These are phyloP conservation scores for Podosphaera leucotricha DNA, from an alignment of 2,329 filamentous ascomycete genomes.

Conservation along the genomic window DNA sequence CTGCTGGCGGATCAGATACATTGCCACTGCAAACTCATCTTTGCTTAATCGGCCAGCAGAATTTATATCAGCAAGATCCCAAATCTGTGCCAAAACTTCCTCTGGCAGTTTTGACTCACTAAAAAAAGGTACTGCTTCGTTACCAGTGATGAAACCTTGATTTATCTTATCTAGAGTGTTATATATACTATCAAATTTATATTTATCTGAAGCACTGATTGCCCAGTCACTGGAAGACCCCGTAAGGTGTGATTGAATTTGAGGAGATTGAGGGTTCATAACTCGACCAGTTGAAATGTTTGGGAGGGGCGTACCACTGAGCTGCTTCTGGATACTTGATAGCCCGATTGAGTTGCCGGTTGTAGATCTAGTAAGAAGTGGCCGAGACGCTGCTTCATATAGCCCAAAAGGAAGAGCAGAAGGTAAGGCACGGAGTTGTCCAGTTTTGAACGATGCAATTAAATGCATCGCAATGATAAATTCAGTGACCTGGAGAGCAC, in stretches of 20 bases:
- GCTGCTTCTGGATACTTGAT: constrained; percentile 56
- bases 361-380: constrained; percentile 23
- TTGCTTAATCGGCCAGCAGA: constrained; percentile 64
- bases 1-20: constrained; percentile 89
- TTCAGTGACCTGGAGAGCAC: constrained; percentile 64
- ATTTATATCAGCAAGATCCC: constrained; percentile 89
- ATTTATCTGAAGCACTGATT: constrained; percentile 62
- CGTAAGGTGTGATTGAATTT: constrained; percentile 11
- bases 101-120: constrained; percentile 78
- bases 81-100: constrained; percentile 77
- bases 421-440: constrained; percentile 56
- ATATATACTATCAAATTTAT: constrained; percentile 71
- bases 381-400: constrained; percentile 70
- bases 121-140: constrained; percentile 85
- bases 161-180: constrained; percentile 57
- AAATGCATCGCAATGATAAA: constrained; percentile 98
- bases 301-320: constrained; percentile 43
- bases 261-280: constrained; percentile 20
- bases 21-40: constrained; percentile 90
- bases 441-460: constrained; percentile 72
- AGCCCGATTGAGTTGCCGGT: constrained; percentile 22
- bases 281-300: constrained; percentile 31
- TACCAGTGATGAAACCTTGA: constrained; percentile 69
- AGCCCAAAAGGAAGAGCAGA: constrained; percentile 59
- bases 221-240: constrained; percentile 47